Percentiles rank a stretch among this genome's conserved stretches.
Evolutionary conservation across 2,329 filamentous ascomycete species (phyloP).

Genomic region (Penicillium expansum): DNA sequence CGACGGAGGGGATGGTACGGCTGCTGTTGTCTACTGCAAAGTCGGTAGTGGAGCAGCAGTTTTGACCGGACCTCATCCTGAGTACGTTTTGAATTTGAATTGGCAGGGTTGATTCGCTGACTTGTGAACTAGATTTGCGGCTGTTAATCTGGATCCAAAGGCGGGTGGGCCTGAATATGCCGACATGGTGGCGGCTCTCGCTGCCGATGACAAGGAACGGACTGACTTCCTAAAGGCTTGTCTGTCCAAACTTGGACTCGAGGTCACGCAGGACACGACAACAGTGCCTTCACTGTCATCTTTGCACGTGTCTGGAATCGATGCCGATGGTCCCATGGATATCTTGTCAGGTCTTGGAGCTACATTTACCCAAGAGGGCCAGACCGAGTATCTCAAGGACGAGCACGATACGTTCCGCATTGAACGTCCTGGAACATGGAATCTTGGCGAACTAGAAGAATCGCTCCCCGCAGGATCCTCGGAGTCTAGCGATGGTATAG

Average conservation of each 20-base stretch:
- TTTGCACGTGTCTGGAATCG: slow-evolving; percentile 73
- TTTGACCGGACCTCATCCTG: slow-evolving; percentile 85
- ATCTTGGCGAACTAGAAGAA: slow-evolving; percentile 54
- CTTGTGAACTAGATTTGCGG: slow-evolving; percentile 65
- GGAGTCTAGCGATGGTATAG: slow-evolving; percentile 52
- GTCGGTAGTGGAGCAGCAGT: slow-evolving; percentile 77
- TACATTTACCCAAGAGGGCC: slow-evolving; percentile 63
- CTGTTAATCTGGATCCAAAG: slow-evolving; percentile 69
- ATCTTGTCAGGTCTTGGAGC: slow-evolving; percentile 62
- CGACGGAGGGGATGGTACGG: slow-evolving; percentile 68
- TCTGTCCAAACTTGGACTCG: slow-evolving; percentile 75
- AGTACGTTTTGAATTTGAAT: slow-evolving; percentile 55
- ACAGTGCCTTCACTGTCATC: slow-evolving; percentile 75
- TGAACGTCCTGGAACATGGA: slow-evolving; percentile 64
- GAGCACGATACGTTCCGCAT: slow-evolving; percentile 82
- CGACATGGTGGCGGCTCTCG: slow-evolving; percentile 65
- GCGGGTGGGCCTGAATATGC: slow-evolving; percentile 67
- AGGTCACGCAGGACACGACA: slow-evolving; percentile 66
- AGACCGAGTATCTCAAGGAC: slow-evolving; percentile 70
- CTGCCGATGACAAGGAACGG: slow-evolving; percentile 66
- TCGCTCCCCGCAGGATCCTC: slow-evolving; percentile 47
- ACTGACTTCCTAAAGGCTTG: slow-evolving; percentile 74
- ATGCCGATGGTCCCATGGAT: slow-evolving; percentile 64
- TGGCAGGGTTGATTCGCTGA: slow-evolving; percentile 13
- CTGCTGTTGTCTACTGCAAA: slow-evolving; percentile 79